Percentiles rank a stretch among this genome's conserved stretches.
Conservation (phyloP, 2,329 filamentous ascomycete species). For the Botrytis fabae region DNA sequence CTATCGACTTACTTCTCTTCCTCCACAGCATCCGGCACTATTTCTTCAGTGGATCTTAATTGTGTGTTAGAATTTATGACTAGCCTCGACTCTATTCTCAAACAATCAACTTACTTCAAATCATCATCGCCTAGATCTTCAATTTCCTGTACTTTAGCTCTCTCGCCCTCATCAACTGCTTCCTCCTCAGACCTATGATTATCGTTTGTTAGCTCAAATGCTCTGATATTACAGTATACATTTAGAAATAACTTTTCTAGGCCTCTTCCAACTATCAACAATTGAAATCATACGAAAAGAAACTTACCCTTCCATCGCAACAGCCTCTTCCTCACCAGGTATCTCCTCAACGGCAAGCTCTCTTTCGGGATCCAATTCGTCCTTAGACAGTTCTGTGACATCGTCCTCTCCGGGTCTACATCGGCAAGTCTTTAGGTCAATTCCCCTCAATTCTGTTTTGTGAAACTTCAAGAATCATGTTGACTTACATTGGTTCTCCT, state of each 20-base stretch:
- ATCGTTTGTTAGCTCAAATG: not conserved
- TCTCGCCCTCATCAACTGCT: not conserved
- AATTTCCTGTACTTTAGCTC: not conserved
- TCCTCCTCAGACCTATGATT: constrained; percentile 2
- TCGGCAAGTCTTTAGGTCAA: not conserved
- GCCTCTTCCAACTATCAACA: not conserved
- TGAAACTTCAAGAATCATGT: not conserved
- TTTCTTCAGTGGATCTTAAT: not conserved
- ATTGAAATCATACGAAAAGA: not conserved
- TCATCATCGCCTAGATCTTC: not conserved
- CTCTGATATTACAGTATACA: not conserved
- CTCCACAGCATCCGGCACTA: not conserved
- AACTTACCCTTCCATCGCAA: constrained; percentile 5
- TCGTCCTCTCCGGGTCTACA: not conserved
- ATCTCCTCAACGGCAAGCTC: not conserved
- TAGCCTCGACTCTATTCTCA: not conserved
- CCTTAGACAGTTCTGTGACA: not conserved
- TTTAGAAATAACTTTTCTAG: not conserved
- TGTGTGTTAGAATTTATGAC: not conserved
- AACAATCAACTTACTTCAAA: not conserved
- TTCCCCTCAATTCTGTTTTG: not conserved
- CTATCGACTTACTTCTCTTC: not conserved
- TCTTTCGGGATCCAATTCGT: not conserved
- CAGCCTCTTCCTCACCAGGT: constrained; percentile 3
- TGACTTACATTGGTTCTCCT: not conserved